A percentile compares a stretch with the other conserved stretches of the same genome.
phyloP scores from a whole-genome alignment of 2,329 filamentous ascomycete species.

The Coniochaeta hoffmannii region DNA sequence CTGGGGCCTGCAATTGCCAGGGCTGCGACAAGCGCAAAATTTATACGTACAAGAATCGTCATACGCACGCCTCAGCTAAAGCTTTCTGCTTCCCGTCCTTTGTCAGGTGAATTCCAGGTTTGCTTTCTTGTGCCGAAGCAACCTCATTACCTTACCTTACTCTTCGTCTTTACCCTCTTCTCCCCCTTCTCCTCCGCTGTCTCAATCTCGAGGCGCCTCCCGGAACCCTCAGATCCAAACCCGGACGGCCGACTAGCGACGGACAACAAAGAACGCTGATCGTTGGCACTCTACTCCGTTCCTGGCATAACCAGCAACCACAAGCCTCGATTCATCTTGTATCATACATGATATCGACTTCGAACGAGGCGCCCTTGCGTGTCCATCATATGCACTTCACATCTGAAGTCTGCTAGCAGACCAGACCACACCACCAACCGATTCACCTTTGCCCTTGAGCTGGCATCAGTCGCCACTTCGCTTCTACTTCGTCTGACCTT shows the following conservation, averaged over 20 bases:
- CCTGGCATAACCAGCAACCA: neutral
- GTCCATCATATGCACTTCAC: neutral
- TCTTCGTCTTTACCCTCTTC: neutral
- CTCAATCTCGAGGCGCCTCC: too few species aligned
- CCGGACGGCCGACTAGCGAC: neutral
- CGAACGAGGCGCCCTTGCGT: neutral
- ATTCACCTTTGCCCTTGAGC: neutral
- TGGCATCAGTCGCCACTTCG: neutral
- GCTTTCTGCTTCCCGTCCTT: neutral
- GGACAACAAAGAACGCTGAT: neutral
- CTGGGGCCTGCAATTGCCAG: neutral
- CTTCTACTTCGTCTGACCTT: neutral
- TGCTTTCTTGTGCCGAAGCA: neutral
- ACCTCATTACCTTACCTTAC: neutral
- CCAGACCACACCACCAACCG: neutral
- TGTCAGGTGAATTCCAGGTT: constrained; percentile 1
- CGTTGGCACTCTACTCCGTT: neutral
- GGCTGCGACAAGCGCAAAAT: neutral
- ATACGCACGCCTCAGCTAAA: neutral
- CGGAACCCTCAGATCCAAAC: too few species aligned
- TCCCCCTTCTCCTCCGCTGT: neutral
- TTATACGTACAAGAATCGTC: constrained; percentile 1
- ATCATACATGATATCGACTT: neutral
- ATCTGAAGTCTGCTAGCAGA: constrained; percentile 1
- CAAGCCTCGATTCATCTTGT: neutral